phyloP scores from a whole-genome alignment of 352 stramenopile species.

The Globisporangium nagaii region DNA sequence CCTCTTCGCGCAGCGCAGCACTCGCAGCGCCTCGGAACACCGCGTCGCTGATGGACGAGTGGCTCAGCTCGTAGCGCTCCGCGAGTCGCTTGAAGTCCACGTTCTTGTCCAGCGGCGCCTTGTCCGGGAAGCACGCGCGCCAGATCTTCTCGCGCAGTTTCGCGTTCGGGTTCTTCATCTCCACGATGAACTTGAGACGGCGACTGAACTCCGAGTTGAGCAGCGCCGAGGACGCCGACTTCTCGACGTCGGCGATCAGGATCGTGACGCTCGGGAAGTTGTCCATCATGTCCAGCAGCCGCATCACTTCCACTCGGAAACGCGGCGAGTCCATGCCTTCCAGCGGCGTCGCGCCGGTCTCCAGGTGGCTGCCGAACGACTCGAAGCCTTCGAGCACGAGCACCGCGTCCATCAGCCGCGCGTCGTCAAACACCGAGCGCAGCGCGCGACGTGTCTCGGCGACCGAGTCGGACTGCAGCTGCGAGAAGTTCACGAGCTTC shows the following conservation, averaged over 20 bases:
- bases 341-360: conserved; percentile 39
- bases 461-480: conserved; percentile 69
- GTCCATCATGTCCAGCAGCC: conserved; percentile 74
- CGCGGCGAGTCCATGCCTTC: conserved; percentile 67
- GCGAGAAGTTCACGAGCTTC: conserved; percentile 77
- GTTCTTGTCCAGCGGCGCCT: conserved; percentile 49
- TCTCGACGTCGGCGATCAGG: conserved; percentile 66
- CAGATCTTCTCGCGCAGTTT: conserved; percentile 70
- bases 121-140: conserved; percentile 67
- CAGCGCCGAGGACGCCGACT: conserved; percentile 32
- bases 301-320: conserved; percentile 69
- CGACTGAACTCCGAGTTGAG: conserved; percentile 64
- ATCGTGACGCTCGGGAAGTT: conserved; percentile 77
- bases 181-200: conserved; percentile 82
- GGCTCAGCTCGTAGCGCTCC: conserved; percentile 72
- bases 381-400: conserved; percentile 85
- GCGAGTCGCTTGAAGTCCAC: conserved; percentile 69
- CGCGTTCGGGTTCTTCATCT: conserved; percentile 75
- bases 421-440: conserved; percentile 81
- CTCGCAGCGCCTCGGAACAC: conserved; percentile 78
- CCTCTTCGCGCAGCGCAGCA: conserved; percentile 58
- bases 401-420: conserved; percentile 81
- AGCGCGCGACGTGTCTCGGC: conserved; percentile 74
- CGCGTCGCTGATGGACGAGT: conserved; percentile 74
- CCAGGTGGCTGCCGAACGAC: conserved; percentile 74